Evolutionary conservation across 768 basidiomycete species (phyloP).

Genomic region (Tremella fuciformis): DNA sequence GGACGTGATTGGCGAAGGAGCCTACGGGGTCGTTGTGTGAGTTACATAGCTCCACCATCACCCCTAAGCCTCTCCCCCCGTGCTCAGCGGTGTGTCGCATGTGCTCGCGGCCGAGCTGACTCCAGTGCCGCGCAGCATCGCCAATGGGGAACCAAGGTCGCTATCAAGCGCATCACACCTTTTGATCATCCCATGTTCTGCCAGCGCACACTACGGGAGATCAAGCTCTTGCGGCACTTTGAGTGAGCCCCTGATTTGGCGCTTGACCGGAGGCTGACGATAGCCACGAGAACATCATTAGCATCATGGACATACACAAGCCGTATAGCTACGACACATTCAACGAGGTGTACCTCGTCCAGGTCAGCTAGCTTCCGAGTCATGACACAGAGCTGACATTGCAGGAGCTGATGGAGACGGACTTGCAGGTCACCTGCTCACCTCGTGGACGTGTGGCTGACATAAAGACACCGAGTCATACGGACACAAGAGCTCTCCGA

Average conservation of each 20-base stretch:
- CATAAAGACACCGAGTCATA: slow-evolving; percentile 74
- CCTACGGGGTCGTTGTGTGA: slow-evolving; percentile 76
- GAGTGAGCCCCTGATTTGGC: slow-evolving; percentile 20
- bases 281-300: slow-evolving; percentile 84
- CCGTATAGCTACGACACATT: slow-evolving; percentile 73
- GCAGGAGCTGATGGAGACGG: slow-evolving; percentile 75
- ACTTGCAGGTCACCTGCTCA: slow-evolving; percentile 58
- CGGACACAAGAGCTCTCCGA: slow-evolving; percentile 89
- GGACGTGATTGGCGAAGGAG: slow-evolving; percentile 89
- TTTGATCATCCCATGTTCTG: slow-evolving; percentile 67
- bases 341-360: slow-evolving; percentile 68
- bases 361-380: slow-evolving; percentile 8
- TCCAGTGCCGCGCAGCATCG: background rate
- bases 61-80: background rate
- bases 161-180: slow-evolving; percentile 92
- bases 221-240: slow-evolving; percentile 82
- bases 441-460: slow-evolving; percentile 2
- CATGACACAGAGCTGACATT: background rate
- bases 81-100: background rate
- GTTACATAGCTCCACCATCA: slow-evolving; percentile 11
- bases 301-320: slow-evolving; percentile 87
- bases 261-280: background rate
- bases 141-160: slow-evolving; percentile 72
- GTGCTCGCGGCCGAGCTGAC: slow-evolving; percentile 3
- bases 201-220: slow-evolving; percentile 69